A percentile compares a stretch with the other conserved stretches of the same genome.
Evolutionary conservation across 441 rosid genomes (phyloP).

Genomic region (Capsella rubella): DNA sequence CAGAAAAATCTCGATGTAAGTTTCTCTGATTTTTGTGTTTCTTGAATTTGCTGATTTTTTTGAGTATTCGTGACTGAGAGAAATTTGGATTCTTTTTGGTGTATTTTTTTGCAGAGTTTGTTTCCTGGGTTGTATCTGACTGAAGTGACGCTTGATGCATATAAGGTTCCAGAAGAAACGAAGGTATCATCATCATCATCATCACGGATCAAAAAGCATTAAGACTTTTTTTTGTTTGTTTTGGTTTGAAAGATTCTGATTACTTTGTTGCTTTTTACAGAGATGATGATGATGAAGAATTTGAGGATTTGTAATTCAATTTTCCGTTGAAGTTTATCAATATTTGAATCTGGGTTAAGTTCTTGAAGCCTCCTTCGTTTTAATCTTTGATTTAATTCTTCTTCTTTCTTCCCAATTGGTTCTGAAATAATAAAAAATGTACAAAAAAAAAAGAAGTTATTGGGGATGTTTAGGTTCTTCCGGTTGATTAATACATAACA

Average conservation of each 20-base stretch:
- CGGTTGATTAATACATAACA: constrained; percentile 28
- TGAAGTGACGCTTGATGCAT: constrained; percentile 66
- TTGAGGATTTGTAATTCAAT: constrained; percentile 27
- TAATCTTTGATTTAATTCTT: constrained; percentile 21
- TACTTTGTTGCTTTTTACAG: constrained; percentile 3
- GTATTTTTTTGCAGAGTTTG: constrained; percentile 35
- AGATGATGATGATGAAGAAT: constrained; percentile 29
- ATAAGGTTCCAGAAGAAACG: constrained; percentile 63
- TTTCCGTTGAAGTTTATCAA: constrained; percentile 27
- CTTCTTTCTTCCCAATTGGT: constrained; percentile 19
- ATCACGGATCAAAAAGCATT: neutral
- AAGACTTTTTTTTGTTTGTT: neutral
- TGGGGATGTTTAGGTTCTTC: constrained; percentile 27
- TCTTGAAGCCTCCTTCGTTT: constrained; percentile 29
- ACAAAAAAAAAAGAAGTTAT: constrained; percentile 1
- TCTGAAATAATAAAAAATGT: constrained; percentile 36
- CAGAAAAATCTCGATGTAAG: constrained; percentile 78
- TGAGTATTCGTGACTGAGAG: neutral
- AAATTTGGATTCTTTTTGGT: neutral
- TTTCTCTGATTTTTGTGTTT: neutral
- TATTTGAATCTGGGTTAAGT: constrained; percentile 29
- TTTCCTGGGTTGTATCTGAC: constrained; percentile 71
- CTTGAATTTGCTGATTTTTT: constrained; percentile 5
- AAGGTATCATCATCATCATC: constrained; percentile 44
- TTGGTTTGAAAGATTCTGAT: neutral